A percentile compares a stretch with the other conserved stretches of the same genome.
Evolutionary conservation across 1,284 basidiomycete species (phyloP).

Genomic region (Phylloporus sp.): DNA sequence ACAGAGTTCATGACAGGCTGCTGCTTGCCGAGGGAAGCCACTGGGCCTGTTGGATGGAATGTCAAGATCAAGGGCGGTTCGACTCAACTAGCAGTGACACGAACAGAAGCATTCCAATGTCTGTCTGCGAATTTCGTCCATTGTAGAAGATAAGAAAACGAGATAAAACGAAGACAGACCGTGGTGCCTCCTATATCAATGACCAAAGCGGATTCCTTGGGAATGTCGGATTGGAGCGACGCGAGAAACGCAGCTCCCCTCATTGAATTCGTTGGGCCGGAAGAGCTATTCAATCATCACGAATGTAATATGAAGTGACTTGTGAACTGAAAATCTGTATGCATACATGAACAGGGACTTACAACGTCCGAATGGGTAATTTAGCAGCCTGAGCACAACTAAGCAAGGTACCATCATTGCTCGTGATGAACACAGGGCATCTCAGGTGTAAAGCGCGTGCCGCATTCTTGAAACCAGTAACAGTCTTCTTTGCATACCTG

Average conservation of each 20-base stretch:
- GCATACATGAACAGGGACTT: slow-evolving; percentile 10
- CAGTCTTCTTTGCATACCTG: slow-evolving; percentile 55
- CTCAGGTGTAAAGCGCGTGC: slow-evolving; percentile 49
- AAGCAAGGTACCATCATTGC: slow-evolving; percentile 63
- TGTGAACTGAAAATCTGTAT: slow-evolving; percentile 8
- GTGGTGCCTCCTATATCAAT: slow-evolving; percentile 63
- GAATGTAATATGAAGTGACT: slow-evolving; percentile 13
- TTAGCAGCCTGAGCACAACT: slow-evolving; percentile 52
- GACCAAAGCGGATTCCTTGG: slow-evolving; percentile 51
- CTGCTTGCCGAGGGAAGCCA: slow-evolving; percentile 55
- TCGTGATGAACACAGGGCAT: slow-evolving; percentile 64
- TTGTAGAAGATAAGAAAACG: slow-evolving; percentile 19
- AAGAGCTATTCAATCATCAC: slow-evolving; percentile 39
- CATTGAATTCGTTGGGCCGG: slow-evolving; percentile 70
- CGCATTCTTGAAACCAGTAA: slow-evolving; percentile 54
- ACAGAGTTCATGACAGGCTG: slow-evolving; percentile 47
- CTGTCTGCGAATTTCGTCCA: slow-evolving; percentile 32
- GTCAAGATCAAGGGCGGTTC: slow-evolving; percentile 16
- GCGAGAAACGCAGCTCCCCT: slow-evolving; percentile 63
- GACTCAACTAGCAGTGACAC: slow-evolving; percentile 15
- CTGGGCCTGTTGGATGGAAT: slow-evolving; percentile 27
- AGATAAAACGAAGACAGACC: slow-evolving; percentile 38
- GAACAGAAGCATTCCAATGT: slow-evolving; percentile 40
- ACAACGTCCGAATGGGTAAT: slow-evolving; percentile 66
- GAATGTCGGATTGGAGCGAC: slow-evolving; percentile 39